Evolutionary conservation across 495 filamentous ascomycete species (phyloP), one percentile per base, ranked within the genome.

Genomic region (Annulohypoxylon moriforme): DNA sequence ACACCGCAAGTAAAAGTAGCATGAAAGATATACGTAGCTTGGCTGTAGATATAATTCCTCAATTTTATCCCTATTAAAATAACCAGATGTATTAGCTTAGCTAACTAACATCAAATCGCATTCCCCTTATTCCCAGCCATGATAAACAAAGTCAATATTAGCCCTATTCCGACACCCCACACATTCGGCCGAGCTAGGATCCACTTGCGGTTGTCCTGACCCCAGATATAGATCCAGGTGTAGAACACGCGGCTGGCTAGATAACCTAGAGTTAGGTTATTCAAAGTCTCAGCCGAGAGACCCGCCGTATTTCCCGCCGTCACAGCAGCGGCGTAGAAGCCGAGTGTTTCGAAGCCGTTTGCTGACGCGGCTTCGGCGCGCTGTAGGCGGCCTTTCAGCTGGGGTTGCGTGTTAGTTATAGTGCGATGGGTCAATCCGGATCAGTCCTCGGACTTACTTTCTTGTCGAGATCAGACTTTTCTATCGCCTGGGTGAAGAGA

Each of bases 271-370:
- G 80, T 73, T 7, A 86, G 71, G 22, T 44, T 25, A 71, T 88
- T 88, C 36, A 86, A 57, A 46, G 64, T 76, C 0, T 20, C 57
- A 5, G 68, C 47, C 25, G 73, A 31, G 0, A 87, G 50, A 8
- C 77, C 71, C 0, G 84, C 80, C 1, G 67, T 65, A 60, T 87
- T 88, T 10, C 80, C 86, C 0, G 85, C 86, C 8, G 84, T 82
- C 20, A 88, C 81, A 38, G 76, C 82, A 0, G 84, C 82, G 0
- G 85, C 84, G 73, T 79, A 87, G 25, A 86, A 64, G 31, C 78
- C 80, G 18, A 88, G 69, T 18, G 82, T 84, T 74, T 88, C 85
- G 60, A 85, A 81, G 56, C 77, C 83, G 63, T 88, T 88, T 25
- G 75, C 56, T 13, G 73, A 44, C n/a, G 84, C 84, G 4, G 81